These are phyloP conservation scores for Capsicum baccatum DNA, from an alignment of 257 asterid species.

Conservation along the genomic window DNA sequence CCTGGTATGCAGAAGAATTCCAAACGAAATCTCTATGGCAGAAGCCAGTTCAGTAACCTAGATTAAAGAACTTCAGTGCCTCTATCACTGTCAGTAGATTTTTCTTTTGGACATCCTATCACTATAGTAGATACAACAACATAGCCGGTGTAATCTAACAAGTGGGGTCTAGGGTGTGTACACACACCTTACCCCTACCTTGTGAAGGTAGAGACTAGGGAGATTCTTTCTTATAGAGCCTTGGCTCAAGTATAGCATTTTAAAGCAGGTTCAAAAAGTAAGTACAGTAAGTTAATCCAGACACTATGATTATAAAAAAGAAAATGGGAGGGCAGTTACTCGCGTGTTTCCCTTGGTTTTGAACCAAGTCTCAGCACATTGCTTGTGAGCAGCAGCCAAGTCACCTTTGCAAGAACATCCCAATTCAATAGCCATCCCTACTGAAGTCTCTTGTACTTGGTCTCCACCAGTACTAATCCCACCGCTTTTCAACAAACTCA, in stretches of 20 bases:
- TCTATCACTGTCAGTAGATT: not conserved
- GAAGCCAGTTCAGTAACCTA: not conserved
- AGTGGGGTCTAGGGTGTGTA: not conserved
- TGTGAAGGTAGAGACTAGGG: not conserved
- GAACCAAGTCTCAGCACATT: conserved; percentile 66
- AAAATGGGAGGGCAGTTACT: conserved; percentile 28
- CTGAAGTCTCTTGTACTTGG: not conserved
- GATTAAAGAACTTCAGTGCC: not conserved
- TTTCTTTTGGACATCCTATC: not conserved
- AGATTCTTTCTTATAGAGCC: not conserved
- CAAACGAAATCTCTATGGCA: not conserved
- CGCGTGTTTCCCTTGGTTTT: conserved; percentile 58
- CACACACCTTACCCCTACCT: not conserved
- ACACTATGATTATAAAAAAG: not conserved
- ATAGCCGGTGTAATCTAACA: not conserved
- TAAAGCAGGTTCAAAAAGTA: not conserved
- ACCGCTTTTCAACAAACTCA: conserved; percentile 42
- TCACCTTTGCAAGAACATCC: conserved; percentile 64
- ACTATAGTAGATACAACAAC: not conserved
- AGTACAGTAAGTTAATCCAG: not conserved
- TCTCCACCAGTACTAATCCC: conserved; percentile 36
- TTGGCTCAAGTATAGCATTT: not conserved
- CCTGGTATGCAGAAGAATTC: not conserved
- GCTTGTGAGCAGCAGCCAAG: conserved; percentile 56
- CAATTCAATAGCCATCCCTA: conserved; percentile 44